phyloP scores from a whole-genome alignment of 1,139 yeast genomes.

The Taiozyma sp. region DNA sequence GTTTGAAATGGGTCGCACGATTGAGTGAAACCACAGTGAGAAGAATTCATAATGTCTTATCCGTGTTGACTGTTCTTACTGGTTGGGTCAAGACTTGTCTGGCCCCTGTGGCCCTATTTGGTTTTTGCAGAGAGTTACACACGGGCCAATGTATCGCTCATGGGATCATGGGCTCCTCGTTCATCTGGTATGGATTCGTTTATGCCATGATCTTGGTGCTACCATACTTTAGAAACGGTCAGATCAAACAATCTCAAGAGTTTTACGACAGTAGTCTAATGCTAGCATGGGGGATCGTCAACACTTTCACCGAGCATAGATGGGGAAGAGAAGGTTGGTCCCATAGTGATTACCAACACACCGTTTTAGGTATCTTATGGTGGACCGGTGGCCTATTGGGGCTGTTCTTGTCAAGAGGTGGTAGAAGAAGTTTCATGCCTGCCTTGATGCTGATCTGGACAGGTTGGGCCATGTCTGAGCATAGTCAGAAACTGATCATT shows the following conservation, averaged over 20 bases:
- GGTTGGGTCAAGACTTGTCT: constrained; percentile 70
- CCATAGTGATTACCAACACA: constrained; percentile 90
- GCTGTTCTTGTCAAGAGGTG: constrained; percentile 60
- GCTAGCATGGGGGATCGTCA: constrained; percentile 87
- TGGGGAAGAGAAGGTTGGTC: constrained; percentile 88
- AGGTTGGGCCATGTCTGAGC: constrained; percentile 93
- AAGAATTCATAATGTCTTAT: constrained; percentile 39
- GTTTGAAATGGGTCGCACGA: constrained; percentile 22
- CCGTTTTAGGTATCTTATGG: constrained; percentile 95
- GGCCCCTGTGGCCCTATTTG: constrained; percentile 80
- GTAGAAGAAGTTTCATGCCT: constrained; percentile 70
- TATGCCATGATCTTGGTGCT: constrained; percentile 59
- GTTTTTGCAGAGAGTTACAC: constrained; percentile 70
- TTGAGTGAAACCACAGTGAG: constrained; percentile 28
- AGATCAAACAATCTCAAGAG: constrained; percentile 63
- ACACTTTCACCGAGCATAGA: constrained; percentile 92
- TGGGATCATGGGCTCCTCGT: constrained; percentile 93
- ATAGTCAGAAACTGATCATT: constrained; percentile 64
- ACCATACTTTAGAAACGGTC: constrained; percentile 56
- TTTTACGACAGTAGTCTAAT: constrained; percentile 76
- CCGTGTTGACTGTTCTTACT: constrained; percentile 41
- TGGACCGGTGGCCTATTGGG: constrained; percentile 93
- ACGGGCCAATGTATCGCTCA: constrained; percentile 95
- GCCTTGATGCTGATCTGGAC: constrained; percentile 77
- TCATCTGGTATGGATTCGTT: constrained; percentile 71